phyloP scores from a whole-genome alignment of 139 green algal genomes.

The Diplosphaera chodatii region DNA sequence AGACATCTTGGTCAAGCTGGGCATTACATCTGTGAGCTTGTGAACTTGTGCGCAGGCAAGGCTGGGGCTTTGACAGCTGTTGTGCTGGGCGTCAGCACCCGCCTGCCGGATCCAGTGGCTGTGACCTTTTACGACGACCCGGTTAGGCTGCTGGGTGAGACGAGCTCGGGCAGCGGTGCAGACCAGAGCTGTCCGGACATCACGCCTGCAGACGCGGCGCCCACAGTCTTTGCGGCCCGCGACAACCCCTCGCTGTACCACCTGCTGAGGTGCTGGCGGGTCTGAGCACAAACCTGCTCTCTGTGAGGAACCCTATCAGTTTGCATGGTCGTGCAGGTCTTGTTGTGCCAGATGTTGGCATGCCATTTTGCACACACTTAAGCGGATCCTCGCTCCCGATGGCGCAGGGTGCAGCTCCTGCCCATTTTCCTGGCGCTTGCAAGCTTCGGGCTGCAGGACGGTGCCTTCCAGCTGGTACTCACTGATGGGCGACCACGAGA shows the following conservation, averaged over 20 bases:
- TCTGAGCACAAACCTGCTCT: neutral
- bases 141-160: neutral
- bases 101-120: neutral
- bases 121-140: neutral
- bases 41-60: neutral
- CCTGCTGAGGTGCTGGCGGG: neutral
- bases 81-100: neutral
- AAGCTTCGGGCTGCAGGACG: neutral
- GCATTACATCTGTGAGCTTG: no score
- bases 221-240: neutral
- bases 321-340: no score
- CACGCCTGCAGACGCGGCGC: neutral
- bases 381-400: no score
- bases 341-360: no score
- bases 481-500: neutral
- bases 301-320: no score
- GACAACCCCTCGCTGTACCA: conserved; percentile 1
- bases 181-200: neutral
- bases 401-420: conserved; percentile 1
- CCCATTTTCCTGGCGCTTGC: neutral
- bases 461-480: neutral
- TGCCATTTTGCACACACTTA: no score
- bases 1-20: no score
- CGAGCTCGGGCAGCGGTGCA: neutral
- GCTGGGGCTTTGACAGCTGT: neutral